A percentile compares a stretch with the other conserved stretches of the same genome.
phyloP scores from a whole-genome alignment of 2,329 filamentous ascomycete species.

The Phialocephala sp. region DNA sequence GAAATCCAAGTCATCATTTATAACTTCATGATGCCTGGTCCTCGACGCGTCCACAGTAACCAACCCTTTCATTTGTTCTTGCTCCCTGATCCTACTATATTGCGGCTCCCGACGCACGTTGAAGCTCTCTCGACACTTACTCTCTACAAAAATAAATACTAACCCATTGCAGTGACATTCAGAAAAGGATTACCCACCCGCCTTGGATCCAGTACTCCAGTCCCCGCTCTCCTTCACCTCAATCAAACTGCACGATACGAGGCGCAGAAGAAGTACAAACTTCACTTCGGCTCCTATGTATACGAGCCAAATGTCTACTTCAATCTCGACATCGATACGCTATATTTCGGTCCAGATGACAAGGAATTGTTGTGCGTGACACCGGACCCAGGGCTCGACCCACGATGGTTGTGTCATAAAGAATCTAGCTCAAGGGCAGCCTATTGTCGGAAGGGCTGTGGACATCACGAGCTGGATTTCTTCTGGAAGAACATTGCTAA shows the following conservation, averaged over 20 bases:
- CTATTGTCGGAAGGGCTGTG: not conserved
- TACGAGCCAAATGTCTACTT: not conserved
- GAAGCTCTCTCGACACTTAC: not conserved
- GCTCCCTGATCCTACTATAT: not conserved
- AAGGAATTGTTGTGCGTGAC: not conserved
- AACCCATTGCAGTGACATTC: not conserved
- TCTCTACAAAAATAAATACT: not conserved
- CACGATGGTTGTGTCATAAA: not conserved
- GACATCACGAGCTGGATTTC: not conserved
- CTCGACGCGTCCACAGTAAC: not conserved
- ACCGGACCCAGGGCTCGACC: not conserved
- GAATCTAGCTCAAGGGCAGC: not conserved
- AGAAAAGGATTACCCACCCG: not conserved
- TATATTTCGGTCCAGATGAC: conserved; percentile 9
- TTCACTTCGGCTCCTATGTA: not conserved
- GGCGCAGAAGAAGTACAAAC: conserved; percentile 6
- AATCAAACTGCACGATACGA: not conserved
- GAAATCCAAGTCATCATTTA: not conserved
- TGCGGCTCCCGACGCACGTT: not conserved
- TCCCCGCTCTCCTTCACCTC: conserved; percentile 2
- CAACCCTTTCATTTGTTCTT: not conserved
- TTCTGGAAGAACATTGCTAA: not conserved
- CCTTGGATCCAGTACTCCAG: not conserved
- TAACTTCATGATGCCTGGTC: not conserved
- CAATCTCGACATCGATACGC: not conserved